phyloP scores from a whole-genome alignment of 2,329 filamentous ascomycete genomes.

The Alternaria ventricosa region DNA sequence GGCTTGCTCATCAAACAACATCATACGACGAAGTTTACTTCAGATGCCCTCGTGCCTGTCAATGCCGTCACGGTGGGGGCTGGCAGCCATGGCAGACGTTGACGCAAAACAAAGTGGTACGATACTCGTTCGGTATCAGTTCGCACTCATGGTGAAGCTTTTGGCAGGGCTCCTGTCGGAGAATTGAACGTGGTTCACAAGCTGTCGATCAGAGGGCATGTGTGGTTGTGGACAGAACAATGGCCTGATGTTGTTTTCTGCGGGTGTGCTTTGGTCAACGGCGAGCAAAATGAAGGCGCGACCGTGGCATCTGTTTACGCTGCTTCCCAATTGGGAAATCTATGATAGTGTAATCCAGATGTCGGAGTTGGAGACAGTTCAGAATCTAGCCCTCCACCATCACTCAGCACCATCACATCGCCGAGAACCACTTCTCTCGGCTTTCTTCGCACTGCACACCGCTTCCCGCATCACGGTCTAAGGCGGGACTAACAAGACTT shows the following conservation, averaged over 20 bases:
- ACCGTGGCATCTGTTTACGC: constrained; percentile 16
- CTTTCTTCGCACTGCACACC: constrained; percentile 29
- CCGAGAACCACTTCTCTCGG: constrained; percentile 10
- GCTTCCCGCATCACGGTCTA: constrained; percentile 35
- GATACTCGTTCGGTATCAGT: constrained; percentile 39
- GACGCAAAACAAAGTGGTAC: constrained; percentile 44
- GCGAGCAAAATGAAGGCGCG: not conserved
- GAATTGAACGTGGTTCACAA: constrained; percentile 3
- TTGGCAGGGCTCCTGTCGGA: constrained; percentile 12
- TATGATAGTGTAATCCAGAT: constrained; percentile 7
- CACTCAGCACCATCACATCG: constrained; percentile 23
- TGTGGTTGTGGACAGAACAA: constrained; percentile 29
- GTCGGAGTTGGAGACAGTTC: not conserved
- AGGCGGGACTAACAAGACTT: constrained; percentile 24
- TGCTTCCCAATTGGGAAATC: constrained; percentile 19
- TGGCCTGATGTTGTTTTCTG: constrained; percentile 43
- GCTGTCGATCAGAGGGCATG: constrained; percentile 3
- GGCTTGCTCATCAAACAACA: constrained; percentile 39
- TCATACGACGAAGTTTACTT: constrained; percentile 48
- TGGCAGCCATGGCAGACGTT: constrained; percentile 24
- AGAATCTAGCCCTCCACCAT: constrained; percentile 10
- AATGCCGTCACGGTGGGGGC: constrained; percentile 15
- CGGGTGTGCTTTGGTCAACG: constrained; percentile 2
- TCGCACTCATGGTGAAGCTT: constrained; percentile 21
- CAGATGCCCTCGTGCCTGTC: constrained; percentile 27